A percentile compares a stretch with the other conserved stretches of the same genome.
Evolutionary conservation across 768 basidiomycete species (phyloP).

Genomic region (Psilocybe azurescens): DNA sequence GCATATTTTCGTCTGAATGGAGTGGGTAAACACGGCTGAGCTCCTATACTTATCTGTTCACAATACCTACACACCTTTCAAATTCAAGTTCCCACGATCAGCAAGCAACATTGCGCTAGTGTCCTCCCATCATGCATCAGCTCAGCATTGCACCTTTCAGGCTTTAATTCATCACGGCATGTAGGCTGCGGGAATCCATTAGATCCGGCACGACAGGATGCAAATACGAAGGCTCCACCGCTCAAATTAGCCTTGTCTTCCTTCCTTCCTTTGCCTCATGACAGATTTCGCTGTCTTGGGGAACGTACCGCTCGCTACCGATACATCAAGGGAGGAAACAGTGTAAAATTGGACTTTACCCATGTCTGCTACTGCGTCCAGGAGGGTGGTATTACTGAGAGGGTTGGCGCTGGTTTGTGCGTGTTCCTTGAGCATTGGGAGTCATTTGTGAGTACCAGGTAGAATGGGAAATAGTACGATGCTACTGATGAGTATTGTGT

Average conservation of each 20-base stretch:
- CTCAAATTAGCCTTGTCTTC: background rate
- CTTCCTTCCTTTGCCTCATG: background rate
- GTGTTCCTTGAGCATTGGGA: conserved; percentile 19
- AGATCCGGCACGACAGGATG: background rate
- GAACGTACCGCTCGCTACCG: background rate
- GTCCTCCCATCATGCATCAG: background rate
- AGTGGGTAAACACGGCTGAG: too few relatives aligned
- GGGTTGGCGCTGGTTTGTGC: conserved; percentile 15
- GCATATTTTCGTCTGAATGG: too few relatives aligned
- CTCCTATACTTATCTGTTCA: too few relatives aligned
- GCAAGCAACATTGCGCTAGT: background rate
- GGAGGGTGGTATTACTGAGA: conserved; percentile 6
- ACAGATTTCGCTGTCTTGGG: background rate
- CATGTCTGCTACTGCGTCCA: background rate
- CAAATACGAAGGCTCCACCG: background rate
- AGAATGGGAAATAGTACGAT: background rate
- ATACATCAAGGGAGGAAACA: background rate
- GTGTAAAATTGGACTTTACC: background rate
- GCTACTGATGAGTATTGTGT: background rate
- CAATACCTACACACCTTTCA: too few relatives aligned
- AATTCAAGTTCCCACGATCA: background rate
- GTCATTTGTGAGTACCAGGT: conserved; percentile 13
- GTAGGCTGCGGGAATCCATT: background rate
- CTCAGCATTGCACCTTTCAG: background rate
- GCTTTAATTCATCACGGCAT: background rate